Evolutionary conservation across 2,329 filamentous ascomycete species (phyloP).

Genomic region (Epichloe hybrida): DNA sequence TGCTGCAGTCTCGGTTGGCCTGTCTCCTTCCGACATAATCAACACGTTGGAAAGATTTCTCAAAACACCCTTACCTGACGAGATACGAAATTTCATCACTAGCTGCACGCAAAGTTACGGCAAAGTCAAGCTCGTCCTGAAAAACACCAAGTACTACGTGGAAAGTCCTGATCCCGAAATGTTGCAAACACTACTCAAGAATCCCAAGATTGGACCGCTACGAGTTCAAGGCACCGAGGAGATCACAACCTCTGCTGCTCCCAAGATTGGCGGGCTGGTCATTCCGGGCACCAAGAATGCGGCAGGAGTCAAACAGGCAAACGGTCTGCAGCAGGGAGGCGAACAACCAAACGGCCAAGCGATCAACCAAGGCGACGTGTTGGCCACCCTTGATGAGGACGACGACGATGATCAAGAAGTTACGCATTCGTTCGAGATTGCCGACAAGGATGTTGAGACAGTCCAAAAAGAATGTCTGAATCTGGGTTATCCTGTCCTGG

Average conservation of each 20-base stretch:
- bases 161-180: constrained; percentile 83
- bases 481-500: constrained; percentile 74
- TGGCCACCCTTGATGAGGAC: constrained; percentile 63
- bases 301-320: constrained; percentile 68
- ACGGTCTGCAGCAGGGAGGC: constrained; percentile 20
- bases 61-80: constrained; percentile 75
- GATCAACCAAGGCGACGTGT: constrained; percentile 52
- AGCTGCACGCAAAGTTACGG: constrained; percentile 82
- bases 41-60: constrained; percentile 76
- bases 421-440: constrained; percentile 88
- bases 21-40: constrained; percentile 81
- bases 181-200: constrained; percentile 73
- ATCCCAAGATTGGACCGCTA: constrained; percentile 66
- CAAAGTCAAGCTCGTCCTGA: constrained; percentile 88
- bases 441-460: constrained; percentile 64
- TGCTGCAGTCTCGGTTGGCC: constrained; percentile 87
- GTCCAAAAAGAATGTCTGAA: constrained; percentile 85
- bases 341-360: constrained; percentile 33
- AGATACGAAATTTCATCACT: constrained; percentile 63
- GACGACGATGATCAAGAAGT: constrained; percentile 81
- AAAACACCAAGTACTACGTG: constrained; percentile 87
- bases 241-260: constrained; percentile 68
- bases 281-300: constrained; percentile 94
- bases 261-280: constrained; percentile 74
- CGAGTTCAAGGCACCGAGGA: constrained; percentile 59